phyloP scores from a whole-genome alignment of 2,329 filamentous ascomycete genomes.

The Malbranchea zuffiana region DNA sequence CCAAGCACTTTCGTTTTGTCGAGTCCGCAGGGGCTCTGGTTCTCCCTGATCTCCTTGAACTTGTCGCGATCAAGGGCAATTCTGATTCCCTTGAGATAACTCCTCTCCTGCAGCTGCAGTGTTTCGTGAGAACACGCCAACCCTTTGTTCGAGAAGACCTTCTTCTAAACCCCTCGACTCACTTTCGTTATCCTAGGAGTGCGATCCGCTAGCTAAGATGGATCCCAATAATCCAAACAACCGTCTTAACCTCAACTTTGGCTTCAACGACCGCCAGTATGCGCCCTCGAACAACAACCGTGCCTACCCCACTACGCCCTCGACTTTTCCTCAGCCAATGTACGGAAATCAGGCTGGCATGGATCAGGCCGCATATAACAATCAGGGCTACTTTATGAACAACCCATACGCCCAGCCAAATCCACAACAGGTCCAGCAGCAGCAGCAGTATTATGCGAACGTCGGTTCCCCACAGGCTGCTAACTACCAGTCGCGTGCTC shows the following conservation, averaged over 20 bases:
- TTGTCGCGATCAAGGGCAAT: no score
- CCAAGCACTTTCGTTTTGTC: no score
- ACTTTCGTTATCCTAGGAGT: no score
- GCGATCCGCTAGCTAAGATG: constrained; percentile 36
- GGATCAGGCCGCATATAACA: constrained; percentile 38
- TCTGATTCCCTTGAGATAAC: no score
- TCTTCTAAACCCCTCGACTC: no score
- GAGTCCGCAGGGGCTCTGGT: no score
- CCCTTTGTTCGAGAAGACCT: no score
- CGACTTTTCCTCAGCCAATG: constrained; percentile 90
- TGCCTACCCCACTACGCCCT: constrained; percentile 77
- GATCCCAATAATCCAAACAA: constrained; percentile 51
- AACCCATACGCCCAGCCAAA: constrained; percentile 42
- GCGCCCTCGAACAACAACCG: constrained; percentile 48
- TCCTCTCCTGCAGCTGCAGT: no score
- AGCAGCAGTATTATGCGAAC: constrained; percentile 43
- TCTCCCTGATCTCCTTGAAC: no score
- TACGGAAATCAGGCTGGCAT: constrained; percentile 50
- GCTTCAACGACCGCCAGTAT: constrained; percentile 53
- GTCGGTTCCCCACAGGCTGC: constrained; percentile 47
- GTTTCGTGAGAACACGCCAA: no score
- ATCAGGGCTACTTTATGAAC: constrained; percentile 53
- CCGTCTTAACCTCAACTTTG: constrained; percentile 39
- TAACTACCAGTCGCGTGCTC: constrained; percentile 40
- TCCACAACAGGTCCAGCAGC: constrained; percentile 41